Evolutionary conservation across 1,284 basidiomycete genomes (phyloP), one percentile per base, ranked within the genome.

Genomic region (Dichomitus squalens): DNA sequence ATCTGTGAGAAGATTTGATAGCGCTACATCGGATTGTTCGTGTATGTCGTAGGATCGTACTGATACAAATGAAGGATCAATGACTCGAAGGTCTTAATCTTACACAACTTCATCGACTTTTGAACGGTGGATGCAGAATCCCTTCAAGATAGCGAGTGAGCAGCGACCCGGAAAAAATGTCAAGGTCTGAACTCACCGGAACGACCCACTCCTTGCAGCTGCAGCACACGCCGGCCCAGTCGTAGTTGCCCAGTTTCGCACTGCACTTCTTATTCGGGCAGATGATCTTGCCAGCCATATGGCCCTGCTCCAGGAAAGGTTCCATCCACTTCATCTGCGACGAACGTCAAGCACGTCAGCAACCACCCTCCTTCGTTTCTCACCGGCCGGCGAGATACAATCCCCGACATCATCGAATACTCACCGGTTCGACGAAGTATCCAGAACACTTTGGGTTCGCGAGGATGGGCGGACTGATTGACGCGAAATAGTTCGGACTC

Each of bases 201-300:
- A 87, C 88, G 31, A 96, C 91, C 94, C 94, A 96, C 67, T 89
- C 86, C 67, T 88, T 90, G 69, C 95, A 98, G 21, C 91, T 91
- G 72, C 95, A 98, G 70, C 90, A 87, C 46, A 93, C 87, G 0
- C 96, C 96, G 3, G 96, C 94, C 96, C 96, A 99, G 72, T 97
- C 95, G 70, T 90, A 99, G 70, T 91, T 96, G 4, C 96, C 96
- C 23, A 99, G 81, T 76, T 99, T 99, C 18, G 84, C 86, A 0
- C 83, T 82, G 67, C 96, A 99, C 70, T 92, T 94, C 64, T 85
- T 82, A 70, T 95, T 96, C 1, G 96, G 96, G 69, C 96, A 99
- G 0, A 85, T 66, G 57, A 99, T 90, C 78, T 95, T 96, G 4
- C 96, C 96, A 0, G 86, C 83, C 21, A 96, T 76, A 46, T 88